A percentile compares a stretch with the other conserved stretches of the same genome.
Evolutionary conservation across 805 yeast genomes (phyloP).

Genomic region (Saccharomyces jurei): DNA sequence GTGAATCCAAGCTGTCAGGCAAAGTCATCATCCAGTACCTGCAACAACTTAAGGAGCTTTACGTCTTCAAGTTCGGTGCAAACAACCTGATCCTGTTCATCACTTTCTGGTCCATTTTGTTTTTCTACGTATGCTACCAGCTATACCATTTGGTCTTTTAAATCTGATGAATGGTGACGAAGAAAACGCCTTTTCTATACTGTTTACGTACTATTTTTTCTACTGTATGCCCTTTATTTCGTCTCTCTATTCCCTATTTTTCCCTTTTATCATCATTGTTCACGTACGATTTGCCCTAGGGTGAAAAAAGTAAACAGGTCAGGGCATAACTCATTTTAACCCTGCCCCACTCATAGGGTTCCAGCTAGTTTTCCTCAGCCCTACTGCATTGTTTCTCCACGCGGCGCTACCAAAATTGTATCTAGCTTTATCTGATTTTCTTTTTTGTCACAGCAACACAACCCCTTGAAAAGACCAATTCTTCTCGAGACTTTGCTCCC

Average conservation of each 20-base stretch:
- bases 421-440: not conserved
- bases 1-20: constrained; percentile 43
- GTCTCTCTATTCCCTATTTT: not conserved
- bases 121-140: constrained; percentile 26
- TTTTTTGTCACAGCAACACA: not conserved
- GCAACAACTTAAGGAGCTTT: constrained; percentile 39
- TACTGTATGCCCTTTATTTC: not conserved
- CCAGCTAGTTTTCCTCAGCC: not conserved
- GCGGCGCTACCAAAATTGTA: not conserved
- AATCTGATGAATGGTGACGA: not conserved
- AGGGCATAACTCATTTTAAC: not conserved
- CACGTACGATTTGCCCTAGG: not conserved
- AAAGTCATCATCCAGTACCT: constrained; percentile 43
- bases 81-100: constrained; percentile 31
- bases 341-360: not conserved
- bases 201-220: not conserved
- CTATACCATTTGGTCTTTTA: constrained; percentile 17
- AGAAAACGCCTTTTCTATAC: not conserved
- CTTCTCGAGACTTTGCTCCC: not conserved
- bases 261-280: not conserved
- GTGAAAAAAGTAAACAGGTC: not conserved
- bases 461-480: not conserved
- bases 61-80: constrained; percentile 39
- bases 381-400: not conserved
- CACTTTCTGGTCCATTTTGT: constrained; percentile 25